Evolutionary conservation across 2,329 filamentous ascomycete species (phyloP).

Genomic region (Hymenotorrendiella dingleyae): DNA sequence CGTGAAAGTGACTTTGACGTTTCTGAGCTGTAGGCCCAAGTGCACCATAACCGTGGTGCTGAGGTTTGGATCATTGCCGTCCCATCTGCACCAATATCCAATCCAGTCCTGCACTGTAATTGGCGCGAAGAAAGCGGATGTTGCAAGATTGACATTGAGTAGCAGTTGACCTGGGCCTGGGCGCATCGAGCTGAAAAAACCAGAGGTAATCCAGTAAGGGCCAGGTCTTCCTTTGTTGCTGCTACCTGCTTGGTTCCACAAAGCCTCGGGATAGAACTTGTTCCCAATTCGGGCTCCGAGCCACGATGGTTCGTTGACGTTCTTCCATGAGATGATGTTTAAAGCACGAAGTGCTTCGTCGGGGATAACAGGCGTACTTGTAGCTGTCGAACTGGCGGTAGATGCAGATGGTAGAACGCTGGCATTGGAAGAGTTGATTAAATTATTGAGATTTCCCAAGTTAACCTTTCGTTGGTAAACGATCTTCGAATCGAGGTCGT

Average conservation of each 20-base stretch:
- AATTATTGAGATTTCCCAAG: background rate
- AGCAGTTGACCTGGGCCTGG: conserved; percentile 10
- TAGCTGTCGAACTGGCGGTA: no score
- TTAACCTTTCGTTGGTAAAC: background rate
- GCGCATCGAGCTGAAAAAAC: conserved; percentile 13
- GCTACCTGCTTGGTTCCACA: background rate
- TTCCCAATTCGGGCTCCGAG: conserved; percentile 5
- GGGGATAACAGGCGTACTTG: background rate
- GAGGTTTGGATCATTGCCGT: no score
- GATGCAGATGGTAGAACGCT: no score
- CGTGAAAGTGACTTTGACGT: no score
- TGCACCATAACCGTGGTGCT: no score
- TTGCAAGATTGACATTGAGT: conserved; percentile 12
- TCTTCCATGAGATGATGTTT: conserved; percentile 12
- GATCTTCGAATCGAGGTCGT: background rate
- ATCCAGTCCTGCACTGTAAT: background rate
- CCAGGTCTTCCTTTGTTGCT: background rate
- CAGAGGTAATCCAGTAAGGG: background rate
- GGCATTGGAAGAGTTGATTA: background rate
- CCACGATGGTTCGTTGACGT: background rate
- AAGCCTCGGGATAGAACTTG: conserved; percentile 7
- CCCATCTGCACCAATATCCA: no score
- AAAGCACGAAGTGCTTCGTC: conserved; percentile 4
- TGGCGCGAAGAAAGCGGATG: conserved; percentile 10
- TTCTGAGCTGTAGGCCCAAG: no score